Base-by-base conservation (phyloP, 2,329 filamentous ascomycete species). In the Zymoseptoria tritici region DNA sequence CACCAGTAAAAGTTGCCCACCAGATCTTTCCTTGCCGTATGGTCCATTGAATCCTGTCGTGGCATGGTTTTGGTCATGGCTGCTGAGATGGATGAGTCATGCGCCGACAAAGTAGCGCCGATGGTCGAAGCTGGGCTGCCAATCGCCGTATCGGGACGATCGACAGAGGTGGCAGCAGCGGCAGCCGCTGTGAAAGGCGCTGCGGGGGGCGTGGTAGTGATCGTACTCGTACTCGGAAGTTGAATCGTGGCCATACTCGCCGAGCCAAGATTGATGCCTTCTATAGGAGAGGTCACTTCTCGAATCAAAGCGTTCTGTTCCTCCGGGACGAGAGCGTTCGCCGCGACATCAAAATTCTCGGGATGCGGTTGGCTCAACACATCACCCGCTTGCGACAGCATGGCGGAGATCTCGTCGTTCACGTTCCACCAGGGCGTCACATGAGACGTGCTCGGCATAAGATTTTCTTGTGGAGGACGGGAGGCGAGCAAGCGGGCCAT, bases 401-500 rank as follows among this genome's bases (percentile, higher is more conserved):
- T 52, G 50, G 20, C 22, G 20, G 22, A 21, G 50, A 52, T 21
- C 9, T 52, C 50, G 50, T 21, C 20, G 6, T 52, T 24, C 16
- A 24, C n/a, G 22, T 52, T 16, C 20, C 22, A 52, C 50, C 50
- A 52, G 50, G 50, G 50, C 9, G 20, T 52, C 22, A 21, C 16
- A 11, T 52, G 16, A 52, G 50, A 19, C 19, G 50, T 20, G 9
- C 22, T 52, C 9, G 50, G 22, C 16, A 24, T 52, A 19, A 52
- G 50, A 19, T 21, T 9, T 13, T 52, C 20, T 52, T 5, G 50
- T 8, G 50, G 50, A 21, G 20, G 50, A 19, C 20, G 52, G 19
- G 22, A 19, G 52, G 55, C 42, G n/a, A 55, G 52, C 9, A 53
- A 55, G 7, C 57, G 52, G 4, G 58, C 52, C 49, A 55, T 57